Evolutionary conservation across 495 filamentous ascomycete genomes (phyloP).

Genomic region (Chaetomium cochliodes): DNA sequence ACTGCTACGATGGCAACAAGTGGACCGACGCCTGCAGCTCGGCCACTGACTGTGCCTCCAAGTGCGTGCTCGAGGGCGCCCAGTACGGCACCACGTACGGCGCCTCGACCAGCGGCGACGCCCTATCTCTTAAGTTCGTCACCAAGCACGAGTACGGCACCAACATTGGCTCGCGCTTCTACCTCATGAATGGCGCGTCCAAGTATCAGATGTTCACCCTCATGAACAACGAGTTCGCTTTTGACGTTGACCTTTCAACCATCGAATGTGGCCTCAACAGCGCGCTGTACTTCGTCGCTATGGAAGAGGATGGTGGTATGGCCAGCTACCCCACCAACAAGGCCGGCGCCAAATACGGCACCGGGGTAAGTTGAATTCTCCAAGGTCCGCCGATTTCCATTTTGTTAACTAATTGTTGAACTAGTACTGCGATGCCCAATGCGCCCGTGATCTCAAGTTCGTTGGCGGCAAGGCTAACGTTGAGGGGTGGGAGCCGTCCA

Average conservation of each 20-base stretch:
- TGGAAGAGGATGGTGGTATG: conserved; percentile 58
- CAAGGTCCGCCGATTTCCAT: neutral
- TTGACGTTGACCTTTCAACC: conserved; percentile 58
- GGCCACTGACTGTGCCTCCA: conserved; percentile 46
- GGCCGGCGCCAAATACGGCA: conserved; percentile 61
- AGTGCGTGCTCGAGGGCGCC: conserved; percentile 51
- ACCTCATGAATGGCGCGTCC: conserved; percentile 53
- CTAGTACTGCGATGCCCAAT: conserved; percentile 59
- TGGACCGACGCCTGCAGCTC: conserved; percentile 47
- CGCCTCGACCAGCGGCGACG: conserved; percentile 47
- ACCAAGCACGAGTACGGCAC: conserved; percentile 55
- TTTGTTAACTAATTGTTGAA: conserved; percentile 3
- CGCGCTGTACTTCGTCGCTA: conserved; percentile 59
- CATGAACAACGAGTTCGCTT: conserved; percentile 58
- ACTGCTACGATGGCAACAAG: conserved; percentile 56
- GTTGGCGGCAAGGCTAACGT: conserved; percentile 57
- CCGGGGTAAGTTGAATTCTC: conserved; percentile 37
- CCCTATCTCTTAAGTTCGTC: conserved; percentile 56
- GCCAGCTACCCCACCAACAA: conserved; percentile 51
- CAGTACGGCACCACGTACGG: conserved; percentile 51
- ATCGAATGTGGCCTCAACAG: conserved; percentile 55
- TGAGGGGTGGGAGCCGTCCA: conserved; percentile 45
- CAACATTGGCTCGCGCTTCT: conserved; percentile 57
- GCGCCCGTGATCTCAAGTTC: conserved; percentile 55
- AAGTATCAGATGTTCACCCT: conserved; percentile 61